phyloP scores from a whole-genome alignment of 2,329 filamentous ascomycete genomes.

The Botrytis sinoallii region DNA sequence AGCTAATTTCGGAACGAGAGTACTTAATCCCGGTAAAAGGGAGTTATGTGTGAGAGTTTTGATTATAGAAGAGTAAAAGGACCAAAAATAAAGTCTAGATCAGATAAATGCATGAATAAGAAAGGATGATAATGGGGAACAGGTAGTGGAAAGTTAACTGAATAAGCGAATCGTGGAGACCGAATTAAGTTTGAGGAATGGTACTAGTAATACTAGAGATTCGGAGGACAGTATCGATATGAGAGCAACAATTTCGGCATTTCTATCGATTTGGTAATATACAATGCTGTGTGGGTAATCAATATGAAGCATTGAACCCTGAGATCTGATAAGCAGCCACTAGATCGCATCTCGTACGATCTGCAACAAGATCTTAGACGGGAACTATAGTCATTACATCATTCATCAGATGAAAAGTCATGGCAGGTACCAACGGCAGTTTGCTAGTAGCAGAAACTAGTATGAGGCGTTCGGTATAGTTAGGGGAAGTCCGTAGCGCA shows the following conservation, averaged over 20 bases:
- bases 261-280: too few relatives aligned
- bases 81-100: neutral
- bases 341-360: neutral
- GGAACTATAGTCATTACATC: neutral
- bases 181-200: neutral
- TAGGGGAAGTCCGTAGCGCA: neutral
- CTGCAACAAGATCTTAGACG: neutral
- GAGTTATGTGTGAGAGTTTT: neutral
- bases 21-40: fast-evolving
- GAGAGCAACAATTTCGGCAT: neutral
- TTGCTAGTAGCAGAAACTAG: neutral
- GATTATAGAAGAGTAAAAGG: neutral
- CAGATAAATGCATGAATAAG: neutral
- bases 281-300: neutral
- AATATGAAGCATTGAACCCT: neutral
- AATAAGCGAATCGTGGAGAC: neutral
- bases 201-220: neutral
- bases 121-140: neutral
- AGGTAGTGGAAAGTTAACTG: neutral
- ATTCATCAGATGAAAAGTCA: neutral
- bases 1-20: neutral
- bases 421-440: neutral
- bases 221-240: neutral
- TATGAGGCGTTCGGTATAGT: neutral
- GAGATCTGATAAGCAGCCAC: neutral